Percentiles rank a stretch among this genome's conserved stretches.
phyloP scores from a whole-genome alignment of 108 stramenopile genomes.

The Discostella pseudostelligera region DNA sequence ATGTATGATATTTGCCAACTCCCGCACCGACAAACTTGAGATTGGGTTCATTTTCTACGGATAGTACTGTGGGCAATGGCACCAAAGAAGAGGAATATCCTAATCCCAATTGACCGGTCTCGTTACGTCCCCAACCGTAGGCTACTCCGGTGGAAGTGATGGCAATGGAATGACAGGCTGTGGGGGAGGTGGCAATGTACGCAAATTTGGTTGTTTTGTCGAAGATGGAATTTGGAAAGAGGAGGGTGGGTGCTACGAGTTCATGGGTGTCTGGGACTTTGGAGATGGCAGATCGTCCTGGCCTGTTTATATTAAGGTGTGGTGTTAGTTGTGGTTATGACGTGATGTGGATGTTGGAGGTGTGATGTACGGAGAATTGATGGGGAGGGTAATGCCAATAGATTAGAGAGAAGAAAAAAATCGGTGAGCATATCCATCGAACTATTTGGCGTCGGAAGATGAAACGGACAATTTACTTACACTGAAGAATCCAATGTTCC shows the following conservation, averaged over 20 bases:
- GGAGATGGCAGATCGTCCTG: conserved; percentile 25
- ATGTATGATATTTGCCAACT: conserved; percentile 78
- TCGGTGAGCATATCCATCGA: no score
- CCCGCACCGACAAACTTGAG: conserved; percentile 59
- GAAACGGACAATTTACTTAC: conserved; percentile 1
- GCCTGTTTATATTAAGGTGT: conserved; percentile 6
- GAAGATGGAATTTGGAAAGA: conserved; percentile 37
- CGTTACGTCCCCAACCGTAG: conserved; percentile 88
- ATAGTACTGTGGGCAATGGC: conserved; percentile 36
- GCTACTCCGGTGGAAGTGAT: conserved; percentile 55
- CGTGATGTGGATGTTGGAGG: no score
- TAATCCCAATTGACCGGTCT: conserved; percentile 49
- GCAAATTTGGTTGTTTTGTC: conserved; percentile 39
- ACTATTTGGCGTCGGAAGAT: no score
- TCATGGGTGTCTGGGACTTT: conserved; percentile 42
- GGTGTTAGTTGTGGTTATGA: no score
- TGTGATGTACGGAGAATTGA: no score
- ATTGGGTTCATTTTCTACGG: neutral
- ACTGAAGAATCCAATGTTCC: conserved; percentile 79
- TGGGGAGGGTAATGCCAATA: neutral
- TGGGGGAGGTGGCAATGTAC: conserved; percentile 58
- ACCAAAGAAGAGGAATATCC: conserved; percentile 39
- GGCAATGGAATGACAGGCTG: conserved; percentile 73
- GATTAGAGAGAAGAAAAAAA: neutral
- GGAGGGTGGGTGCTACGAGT: conserved; percentile 53